Evolutionary conservation across 768 basidiomycete species (phyloP), one percentile per base, ranked within the genome.

Genomic region (Calocera viscosa): DNA sequence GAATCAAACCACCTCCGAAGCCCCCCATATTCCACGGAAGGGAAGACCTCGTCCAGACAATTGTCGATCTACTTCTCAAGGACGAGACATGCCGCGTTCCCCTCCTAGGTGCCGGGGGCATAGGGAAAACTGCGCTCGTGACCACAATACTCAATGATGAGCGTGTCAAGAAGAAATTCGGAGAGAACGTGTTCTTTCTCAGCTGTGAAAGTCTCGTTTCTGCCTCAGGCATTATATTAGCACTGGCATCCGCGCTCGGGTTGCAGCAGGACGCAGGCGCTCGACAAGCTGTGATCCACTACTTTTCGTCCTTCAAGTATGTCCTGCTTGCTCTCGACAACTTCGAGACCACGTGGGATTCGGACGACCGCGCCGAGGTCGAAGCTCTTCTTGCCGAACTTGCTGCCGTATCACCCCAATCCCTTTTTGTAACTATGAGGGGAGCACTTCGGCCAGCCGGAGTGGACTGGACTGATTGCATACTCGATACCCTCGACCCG

Each of bases 291-390:
- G 72, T 63, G 72, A 74, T 49, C 53, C 73, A 32, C 64, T 73
- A 76, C 24, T 49, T 67, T 26, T 47, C 60, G 68, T 69, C 72
- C 12, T 69, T 68, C 17, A 70, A 72, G 2, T 74, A 72, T 3
- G 69, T 75, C 8, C 41, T 79, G 24, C 35, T 80, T 28, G 67
- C 79, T 26, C 70, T 80, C 12, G 78, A 80, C 66, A 78, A 79
- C 65, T 78, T 80, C 65, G 79, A 80, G 71, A 77, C 78, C 7
- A 73, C 76, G 2, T 79, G 78, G 78, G 72, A 77, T 67, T 69
- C 70, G 49, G 68, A 67, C 11, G 68, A 66, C 3, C 68, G 70
- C 63, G 68, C 66, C 12, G 67, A 71, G 30, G 71, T 78, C 33
- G 69, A 72, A 24, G 68, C 69, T 33, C 67, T 76, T 17, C 68